These are phyloP conservation scores for Ustilago vetiveriae DNA, from an alignment of 1,284 basidiomycete genomes.

Conservation along the genomic window DNA sequence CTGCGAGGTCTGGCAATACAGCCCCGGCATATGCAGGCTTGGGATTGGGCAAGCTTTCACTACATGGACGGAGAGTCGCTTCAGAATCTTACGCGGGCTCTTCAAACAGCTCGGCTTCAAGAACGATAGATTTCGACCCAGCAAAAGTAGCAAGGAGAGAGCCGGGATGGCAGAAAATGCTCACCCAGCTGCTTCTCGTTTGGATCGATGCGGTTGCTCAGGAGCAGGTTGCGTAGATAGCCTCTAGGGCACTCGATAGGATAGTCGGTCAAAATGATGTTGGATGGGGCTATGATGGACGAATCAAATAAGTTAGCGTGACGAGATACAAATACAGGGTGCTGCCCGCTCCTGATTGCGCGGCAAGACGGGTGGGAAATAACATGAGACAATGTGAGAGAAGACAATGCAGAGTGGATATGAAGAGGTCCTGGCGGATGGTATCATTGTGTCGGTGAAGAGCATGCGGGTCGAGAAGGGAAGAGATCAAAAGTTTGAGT, in stretches of 20 bases:
- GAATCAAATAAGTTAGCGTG: too few species aligned
- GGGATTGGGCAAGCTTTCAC: conserved; percentile 35
- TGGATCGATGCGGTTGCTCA: conserved; percentile 78
- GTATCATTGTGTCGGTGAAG: too few species aligned
- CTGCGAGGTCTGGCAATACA: neutral
- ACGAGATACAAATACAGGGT: neutral
- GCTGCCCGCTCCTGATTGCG: neutral
- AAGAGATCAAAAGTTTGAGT: neutral
- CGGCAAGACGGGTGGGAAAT: neutral
- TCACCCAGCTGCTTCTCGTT: conserved; percentile 73
- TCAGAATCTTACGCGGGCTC: conserved; percentile 21
- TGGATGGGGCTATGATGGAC: too few species aligned
- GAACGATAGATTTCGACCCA: conserved; percentile 73
- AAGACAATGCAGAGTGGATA: neutral
- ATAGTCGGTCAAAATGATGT: too few species aligned
- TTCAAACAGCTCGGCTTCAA: neutral
- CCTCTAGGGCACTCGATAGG: too few species aligned
- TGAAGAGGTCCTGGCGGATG: too few species aligned
- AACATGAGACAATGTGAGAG: neutral
- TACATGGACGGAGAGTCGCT: conserved; percentile 30
- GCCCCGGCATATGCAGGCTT: conserved; percentile 22
- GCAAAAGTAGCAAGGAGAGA: conserved; percentile 77
- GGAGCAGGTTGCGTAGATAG: conserved; percentile 69
- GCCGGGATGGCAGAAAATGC: conserved; percentile 81
- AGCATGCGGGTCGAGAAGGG: too few species aligned